These are phyloP conservation scores for Pseudonitzschia multistriata DNA, from an alignment of 108 stramenopile genomes.

Conservation along the genomic window DNA sequence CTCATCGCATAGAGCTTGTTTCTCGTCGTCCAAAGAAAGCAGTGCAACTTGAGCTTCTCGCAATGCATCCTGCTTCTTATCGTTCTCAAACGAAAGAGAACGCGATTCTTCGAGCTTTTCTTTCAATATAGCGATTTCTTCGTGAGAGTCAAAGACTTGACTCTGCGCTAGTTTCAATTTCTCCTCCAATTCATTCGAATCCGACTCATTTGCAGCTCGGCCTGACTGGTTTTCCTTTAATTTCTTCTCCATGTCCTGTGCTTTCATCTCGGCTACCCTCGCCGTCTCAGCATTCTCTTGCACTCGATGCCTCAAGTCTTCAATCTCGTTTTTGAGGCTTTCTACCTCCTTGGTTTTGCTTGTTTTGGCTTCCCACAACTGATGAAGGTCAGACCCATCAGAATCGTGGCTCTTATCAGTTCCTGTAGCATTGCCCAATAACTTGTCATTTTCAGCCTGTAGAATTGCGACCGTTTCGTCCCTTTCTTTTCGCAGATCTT, in stretches of 20 bases:
- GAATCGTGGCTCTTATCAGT: background rate
- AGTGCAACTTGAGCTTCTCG: conserved; percentile 59
- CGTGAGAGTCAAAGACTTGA: background rate
- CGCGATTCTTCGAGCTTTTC: conserved; percentile 13
- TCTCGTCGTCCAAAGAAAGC: conserved; percentile 55
- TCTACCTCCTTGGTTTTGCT: conserved; percentile 14
- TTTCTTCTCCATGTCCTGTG: conserved; percentile 13
- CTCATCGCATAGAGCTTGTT: conserved; percentile 16
- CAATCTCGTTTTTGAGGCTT: conserved; percentile 34
- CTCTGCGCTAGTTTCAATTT: background rate
- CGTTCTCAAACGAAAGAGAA: background rate
- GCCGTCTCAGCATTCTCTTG: conserved; percentile 23
- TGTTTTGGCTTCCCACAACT: conserved; percentile 23
- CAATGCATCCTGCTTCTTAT: conserved; percentile 30
- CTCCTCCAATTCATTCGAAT: background rate
- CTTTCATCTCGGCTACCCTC: conserved; percentile 15
- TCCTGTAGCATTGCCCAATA: background rate
- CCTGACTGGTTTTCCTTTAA: background rate
- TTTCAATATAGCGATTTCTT: conserved; percentile 11
- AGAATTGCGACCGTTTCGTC: conserved; percentile 1
- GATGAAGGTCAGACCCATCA: conserved; percentile 12
- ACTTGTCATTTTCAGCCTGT: conserved; percentile 13
- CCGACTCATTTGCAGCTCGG: conserved; percentile 2
- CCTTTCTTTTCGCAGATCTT: conserved; percentile 12
- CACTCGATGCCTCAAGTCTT: conserved; percentile 19